phyloP scores from a whole-genome alignment of 331 rosid species.

The Spiraea crenata region DNA sequence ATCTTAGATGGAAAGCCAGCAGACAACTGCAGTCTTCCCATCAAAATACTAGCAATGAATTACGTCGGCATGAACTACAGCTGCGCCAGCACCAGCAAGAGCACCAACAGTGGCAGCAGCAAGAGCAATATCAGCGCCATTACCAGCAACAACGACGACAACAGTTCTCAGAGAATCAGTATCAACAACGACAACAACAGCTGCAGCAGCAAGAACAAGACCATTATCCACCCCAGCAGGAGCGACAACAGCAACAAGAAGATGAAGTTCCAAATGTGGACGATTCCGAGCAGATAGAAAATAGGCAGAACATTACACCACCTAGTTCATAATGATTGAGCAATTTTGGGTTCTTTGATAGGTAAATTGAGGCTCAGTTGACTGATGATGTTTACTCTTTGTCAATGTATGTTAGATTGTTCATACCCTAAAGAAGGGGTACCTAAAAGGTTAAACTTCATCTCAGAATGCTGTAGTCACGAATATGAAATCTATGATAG shows the following conservation, averaged over 20 bases:
- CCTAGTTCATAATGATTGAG: background rate
- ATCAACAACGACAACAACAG: constrained; percentile 14
- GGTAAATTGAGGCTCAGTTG: background rate
- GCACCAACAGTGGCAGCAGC: constrained; percentile 26
- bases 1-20: constrained; percentile 44
- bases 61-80: constrained; percentile 38
- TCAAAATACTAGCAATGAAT: constrained; percentile 27
- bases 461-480: background rate
- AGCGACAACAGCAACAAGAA: constrained; percentile 21
- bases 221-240: constrained; percentile 12
- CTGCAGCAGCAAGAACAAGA: constrained; percentile 14
- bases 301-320: constrained; percentile 1
- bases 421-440: background rate
- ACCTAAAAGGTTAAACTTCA: constrained; percentile 6
- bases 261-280: constrained; percentile 18
- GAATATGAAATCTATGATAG: background rate
- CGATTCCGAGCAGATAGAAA: constrained; percentile 19
- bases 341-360: constrained; percentile 9
- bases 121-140: constrained; percentile 34
- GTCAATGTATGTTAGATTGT: background rate
- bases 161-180: constrained; percentile 18
- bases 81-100: constrained; percentile 30
- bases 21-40: constrained; percentile 31
- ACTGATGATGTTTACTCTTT: background rate
- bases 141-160: constrained; percentile 22